Percentiles rank a stretch among this genome's conserved stretches.
Evolutionary conservation across 768 basidiomycete species (phyloP).

Genomic region (Leccinum sublutescens): DNA sequence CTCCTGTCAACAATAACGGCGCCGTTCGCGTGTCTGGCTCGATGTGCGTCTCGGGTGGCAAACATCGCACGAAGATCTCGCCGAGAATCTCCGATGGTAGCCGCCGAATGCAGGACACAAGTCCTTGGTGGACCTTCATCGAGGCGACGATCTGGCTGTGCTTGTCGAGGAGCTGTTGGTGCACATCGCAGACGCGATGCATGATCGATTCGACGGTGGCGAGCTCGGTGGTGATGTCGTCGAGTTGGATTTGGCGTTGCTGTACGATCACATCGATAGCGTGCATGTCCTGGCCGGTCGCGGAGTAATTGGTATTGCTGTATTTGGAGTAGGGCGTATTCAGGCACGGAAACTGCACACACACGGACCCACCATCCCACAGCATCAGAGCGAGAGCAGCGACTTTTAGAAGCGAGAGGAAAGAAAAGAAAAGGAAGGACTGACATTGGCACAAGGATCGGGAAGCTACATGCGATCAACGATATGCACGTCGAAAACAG

Average conservation of each 20-base stretch:
- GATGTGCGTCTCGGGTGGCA: slow-evolving; percentile 24
- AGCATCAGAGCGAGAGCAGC: background rate
- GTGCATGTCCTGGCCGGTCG: slow-evolving; percentile 10
- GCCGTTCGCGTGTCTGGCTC: slow-evolving; percentile 26
- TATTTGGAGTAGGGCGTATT: slow-evolving; percentile 20
- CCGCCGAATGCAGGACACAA: slow-evolving; percentile 31
- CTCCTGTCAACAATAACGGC: slow-evolving; percentile 39
- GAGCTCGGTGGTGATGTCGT: slow-evolving; percentile 14
- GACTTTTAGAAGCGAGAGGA: background rate
- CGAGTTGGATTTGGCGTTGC: slow-evolving; percentile 15
- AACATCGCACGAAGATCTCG: slow-evolving; percentile 45
- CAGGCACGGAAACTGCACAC: slow-evolving; percentile 12
- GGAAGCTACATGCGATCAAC: slow-evolving; percentile 10
- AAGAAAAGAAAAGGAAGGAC: background rate
- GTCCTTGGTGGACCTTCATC: slow-evolving; percentile 20
- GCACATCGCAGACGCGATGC: slow-evolving; percentile 6
- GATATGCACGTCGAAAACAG: background rate
- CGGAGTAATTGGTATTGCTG: slow-evolving; percentile 15
- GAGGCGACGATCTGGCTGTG: slow-evolving; percentile 13
- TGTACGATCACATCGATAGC: slow-evolving; percentile 15
- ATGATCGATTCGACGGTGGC: slow-evolving; percentile 12
- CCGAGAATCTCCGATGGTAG: slow-evolving; percentile 46
- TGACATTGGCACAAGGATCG: slow-evolving; percentile 11
- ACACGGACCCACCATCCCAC: background rate
- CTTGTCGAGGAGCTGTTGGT: slow-evolving; percentile 14